Percentiles rank a stretch among this genome's conserved stretches.
phyloP scores from a whole-genome alignment of 2,329 filamentous ascomycete species.

The Atkinsonella hypoxylon region DNA sequence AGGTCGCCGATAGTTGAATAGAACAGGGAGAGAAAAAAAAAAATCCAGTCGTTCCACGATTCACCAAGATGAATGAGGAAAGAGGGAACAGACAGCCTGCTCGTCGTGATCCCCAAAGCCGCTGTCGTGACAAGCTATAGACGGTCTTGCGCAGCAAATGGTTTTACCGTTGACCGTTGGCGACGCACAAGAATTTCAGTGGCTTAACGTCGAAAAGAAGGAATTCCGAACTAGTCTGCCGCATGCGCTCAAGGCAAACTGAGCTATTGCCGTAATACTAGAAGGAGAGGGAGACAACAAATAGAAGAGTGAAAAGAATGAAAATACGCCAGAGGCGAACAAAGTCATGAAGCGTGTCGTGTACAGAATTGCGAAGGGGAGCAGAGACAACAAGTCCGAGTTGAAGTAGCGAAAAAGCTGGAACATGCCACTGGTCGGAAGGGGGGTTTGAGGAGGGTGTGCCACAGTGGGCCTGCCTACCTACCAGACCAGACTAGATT shows the following conservation, averaged over 20 bases:
- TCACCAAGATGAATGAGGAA: background rate
- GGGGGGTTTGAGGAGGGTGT: background rate
- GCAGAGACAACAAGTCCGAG: background rate
- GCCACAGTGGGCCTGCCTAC: no score
- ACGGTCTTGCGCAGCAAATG: background rate
- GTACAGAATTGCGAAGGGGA: background rate
- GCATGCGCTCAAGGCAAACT: background rate
- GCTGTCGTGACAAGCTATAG: background rate
- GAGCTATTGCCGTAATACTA: background rate
- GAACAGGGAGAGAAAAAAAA: background rate
- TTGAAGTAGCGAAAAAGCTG: background rate
- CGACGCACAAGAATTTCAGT: no score
- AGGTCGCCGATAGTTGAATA: no score
- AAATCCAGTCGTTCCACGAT: background rate
- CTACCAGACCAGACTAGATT: no score
- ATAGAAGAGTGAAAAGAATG: conserved; percentile 3
- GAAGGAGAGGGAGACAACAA: background rate
- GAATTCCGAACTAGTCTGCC: background rate
- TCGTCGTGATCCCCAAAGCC: conserved; percentile 1
- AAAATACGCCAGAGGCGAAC: conserved; percentile 3
- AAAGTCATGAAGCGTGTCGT: background rate
- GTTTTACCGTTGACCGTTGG: background rate
- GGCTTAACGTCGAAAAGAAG: background rate
- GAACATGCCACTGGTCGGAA: background rate
- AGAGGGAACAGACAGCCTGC: conserved; percentile 3